Percentiles rank a stretch among this genome's conserved stretches.
Conservation (phyloP, 768 basidiomycete species). For the Leccinum fibrillosum region DNA sequence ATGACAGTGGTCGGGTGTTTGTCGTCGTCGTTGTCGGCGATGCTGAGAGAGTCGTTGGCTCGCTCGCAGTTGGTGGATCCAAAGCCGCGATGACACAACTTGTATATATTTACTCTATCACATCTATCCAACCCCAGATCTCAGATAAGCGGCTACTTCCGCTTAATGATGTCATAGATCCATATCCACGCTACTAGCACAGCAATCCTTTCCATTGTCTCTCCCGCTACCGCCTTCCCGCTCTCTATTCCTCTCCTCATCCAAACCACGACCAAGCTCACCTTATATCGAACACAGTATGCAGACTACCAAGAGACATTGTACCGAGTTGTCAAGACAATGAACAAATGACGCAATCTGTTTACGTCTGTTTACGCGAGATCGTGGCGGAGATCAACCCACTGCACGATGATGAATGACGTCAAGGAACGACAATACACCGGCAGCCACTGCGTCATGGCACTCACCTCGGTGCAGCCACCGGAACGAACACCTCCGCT, state of each 20-base stretch:
- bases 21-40: slow-evolving; percentile 9
- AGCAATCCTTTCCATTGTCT: background rate
- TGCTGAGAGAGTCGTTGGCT: slow-evolving; percentile 16
- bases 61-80: slow-evolving; percentile 24
- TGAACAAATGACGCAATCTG: slow-evolving; percentile 28
- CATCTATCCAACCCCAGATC: slow-evolving; percentile 31
- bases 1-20: background rate
- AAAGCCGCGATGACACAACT: slow-evolving; percentile 34
- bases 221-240: background rate
- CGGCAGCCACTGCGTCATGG: slow-evolving; percentile 21
- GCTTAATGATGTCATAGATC: slow-evolving; percentile 30
- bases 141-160: slow-evolving; percentile 31
- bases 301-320: background rate
- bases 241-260: background rate
- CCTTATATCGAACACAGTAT: background rate
- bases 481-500: slow-evolving; percentile 86
- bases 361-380: slow-evolving; percentile 39
- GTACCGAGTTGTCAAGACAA: slow-evolving; percentile 32
- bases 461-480: slow-evolving; percentile 79
- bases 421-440: slow-evolving; percentile 18
- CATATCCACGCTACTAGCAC: slow-evolving; percentile 6
- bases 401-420: slow-evolving; percentile 32
- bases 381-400: slow-evolving; percentile 63
- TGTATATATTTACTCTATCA: slow-evolving; percentile 36
- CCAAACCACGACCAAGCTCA: background rate